A percentile compares a stretch with the other conserved stretches of the same genome.
Evolutionary conservation across 176 grass and related monocot genomes (phyloP).

Genomic region (Raddia distichophylla): DNA sequence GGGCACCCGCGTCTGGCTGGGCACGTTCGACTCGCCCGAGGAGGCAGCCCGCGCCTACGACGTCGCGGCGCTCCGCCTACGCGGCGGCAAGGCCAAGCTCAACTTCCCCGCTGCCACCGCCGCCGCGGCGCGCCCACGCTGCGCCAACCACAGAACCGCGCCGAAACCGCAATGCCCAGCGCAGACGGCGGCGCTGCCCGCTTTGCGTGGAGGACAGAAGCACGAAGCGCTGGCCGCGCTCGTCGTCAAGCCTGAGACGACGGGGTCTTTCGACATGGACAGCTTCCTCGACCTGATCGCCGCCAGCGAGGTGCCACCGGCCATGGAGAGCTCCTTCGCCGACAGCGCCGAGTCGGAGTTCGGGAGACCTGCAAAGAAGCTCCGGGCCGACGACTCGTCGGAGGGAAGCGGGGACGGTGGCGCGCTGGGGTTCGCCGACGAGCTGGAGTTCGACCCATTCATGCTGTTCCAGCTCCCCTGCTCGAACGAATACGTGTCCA

Average conservation of each 20-base stretch:
- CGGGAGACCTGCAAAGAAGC: constrained; percentile 16
- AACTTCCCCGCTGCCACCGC: constrained; percentile 64
- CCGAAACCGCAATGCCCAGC: neutral
- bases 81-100: constrained; percentile 82
- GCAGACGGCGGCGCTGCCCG: neutral
- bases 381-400: constrained; percentile 7
- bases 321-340: constrained; percentile 29
- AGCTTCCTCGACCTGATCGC: constrained; percentile 28
- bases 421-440: constrained; percentile 34
- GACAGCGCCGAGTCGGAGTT: constrained; percentile 15
- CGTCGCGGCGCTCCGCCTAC: constrained; percentile 60
- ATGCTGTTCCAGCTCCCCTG: constrained; percentile 53
- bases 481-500: constrained; percentile 44
- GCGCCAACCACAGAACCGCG: neutral
- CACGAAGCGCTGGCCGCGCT: too few species aligned
- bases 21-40: constrained; percentile 77
- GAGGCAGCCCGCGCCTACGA: constrained; percentile 77
- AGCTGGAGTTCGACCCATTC: constrained; percentile 55
- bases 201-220: neutral
- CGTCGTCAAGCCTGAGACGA: neutral
- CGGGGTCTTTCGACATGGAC: neutral
- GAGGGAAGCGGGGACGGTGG: neutral
- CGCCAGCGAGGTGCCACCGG: neutral
- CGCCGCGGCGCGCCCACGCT: neutral
- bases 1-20: constrained; percentile 84